Conservation (phyloP, 2,329 filamentous ascomycete species). For the Talaromyces funiculosus region DNA sequence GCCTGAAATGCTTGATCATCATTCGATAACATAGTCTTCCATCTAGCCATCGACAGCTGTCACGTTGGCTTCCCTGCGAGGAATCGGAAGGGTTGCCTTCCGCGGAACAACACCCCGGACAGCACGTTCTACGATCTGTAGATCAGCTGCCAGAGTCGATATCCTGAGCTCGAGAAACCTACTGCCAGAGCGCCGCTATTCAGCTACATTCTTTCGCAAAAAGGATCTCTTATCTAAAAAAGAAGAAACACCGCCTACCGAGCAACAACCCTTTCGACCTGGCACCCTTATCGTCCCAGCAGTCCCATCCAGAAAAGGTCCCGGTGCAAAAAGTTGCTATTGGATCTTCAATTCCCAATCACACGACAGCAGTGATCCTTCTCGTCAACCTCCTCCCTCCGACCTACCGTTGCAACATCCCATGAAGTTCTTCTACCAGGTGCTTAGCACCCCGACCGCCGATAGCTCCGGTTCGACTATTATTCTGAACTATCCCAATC, state of each 20-base stretch:
- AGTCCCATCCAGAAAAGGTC: constrained; percentile 16
- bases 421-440: constrained; percentile 71
- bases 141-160: not conserved
- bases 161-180: not conserved
- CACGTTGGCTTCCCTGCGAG: constrained; percentile 34
- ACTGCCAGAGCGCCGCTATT: not conserved
- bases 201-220: not conserved
- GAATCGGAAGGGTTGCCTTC: constrained; percentile 26
- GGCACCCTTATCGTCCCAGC: constrained; percentile 17
- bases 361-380: not conserved
- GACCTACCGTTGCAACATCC: constrained; percentile 16
- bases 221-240: not conserved
- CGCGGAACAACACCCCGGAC: constrained; percentile 16
- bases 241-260: not conserved
- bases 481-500: constrained; percentile 71
- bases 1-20: not conserved
- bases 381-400: constrained; percentile 2
- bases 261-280: constrained; percentile 8
- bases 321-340: not conserved
- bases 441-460: constrained; percentile 75
- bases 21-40: not conserved
- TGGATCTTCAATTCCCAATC: not conserved
- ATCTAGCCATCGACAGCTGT: constrained; percentile 14
- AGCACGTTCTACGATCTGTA: not conserved
- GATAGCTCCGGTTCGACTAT: constrained; percentile 80